Base-by-base conservation (phyloP, 2,329 filamentous ascomycete genomes). In the Ambrosiella cleistominuta region DNA sequence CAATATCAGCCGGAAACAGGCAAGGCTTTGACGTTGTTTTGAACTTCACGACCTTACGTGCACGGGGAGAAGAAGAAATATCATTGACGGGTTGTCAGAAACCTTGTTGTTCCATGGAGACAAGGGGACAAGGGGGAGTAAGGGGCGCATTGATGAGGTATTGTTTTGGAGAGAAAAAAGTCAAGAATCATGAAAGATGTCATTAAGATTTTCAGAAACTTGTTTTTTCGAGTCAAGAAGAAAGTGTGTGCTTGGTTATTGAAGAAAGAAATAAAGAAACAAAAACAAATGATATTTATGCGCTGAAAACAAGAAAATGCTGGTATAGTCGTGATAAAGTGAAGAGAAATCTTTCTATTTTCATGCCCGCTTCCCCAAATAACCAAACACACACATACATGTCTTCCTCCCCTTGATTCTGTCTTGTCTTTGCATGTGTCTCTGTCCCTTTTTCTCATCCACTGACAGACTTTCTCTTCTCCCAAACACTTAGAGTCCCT, bases 261-360 rank as follows among this genome's bases (percentile, higher is more conserved):
- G 13, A n/a, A 12, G 9, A 12, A 35, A 59, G 45, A 58, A 51
- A 62, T 44, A 47, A 59, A 58, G 35, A 53, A 42, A 38, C 15
- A 57, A 40, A 35, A 53, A 38, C n/a, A 53, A 60, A 57, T 57
- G 55, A 49, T 56, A 54, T 60, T 54, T 57, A 50, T 39, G 27
- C 9, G 47, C 27, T 57, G 17, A 19, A 51, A 50, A 38, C 42
- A 53, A 44, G 27, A 9, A 15, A 57, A 52, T 49, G 42, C 45
- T 39, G 39, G 36, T 44, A 44, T 55, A 51, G 36, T 53, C 37
- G 15, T 44, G 52, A 53, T 37, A 47, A 47, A 15, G 12, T 15
- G 44, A 47, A 47, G 19, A 42, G n/a, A n/a, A 42, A 42, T 47
- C 3, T 47, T 47, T 47, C 44, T 47, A 47, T 47, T 47, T 47